Evolutionary conservation across 2,329 filamentous ascomycete species (phyloP).

Genomic region (Alternaria sp.): DNA sequence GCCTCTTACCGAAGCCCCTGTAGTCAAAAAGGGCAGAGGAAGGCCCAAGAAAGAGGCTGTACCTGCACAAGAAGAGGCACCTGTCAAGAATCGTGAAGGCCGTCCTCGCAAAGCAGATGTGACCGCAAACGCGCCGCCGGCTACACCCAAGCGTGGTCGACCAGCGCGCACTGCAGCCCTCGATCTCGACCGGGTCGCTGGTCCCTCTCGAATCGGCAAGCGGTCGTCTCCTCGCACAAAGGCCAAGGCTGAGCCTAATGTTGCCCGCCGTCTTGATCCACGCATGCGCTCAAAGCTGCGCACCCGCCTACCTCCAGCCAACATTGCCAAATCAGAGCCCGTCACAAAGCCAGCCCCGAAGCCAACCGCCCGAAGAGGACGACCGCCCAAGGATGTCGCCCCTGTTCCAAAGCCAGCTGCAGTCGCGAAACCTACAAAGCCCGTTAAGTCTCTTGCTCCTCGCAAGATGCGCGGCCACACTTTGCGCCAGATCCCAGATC

Average conservation of each 20-base stretch:
- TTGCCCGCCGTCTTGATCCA: slow-evolving; percentile 26
- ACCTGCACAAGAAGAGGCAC: not conserved
- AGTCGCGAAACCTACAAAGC: slow-evolving; percentile 15
- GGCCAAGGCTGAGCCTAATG: slow-evolving; percentile 8
- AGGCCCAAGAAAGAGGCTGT: slow-evolving; percentile 13
- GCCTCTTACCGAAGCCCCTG: slow-evolving; percentile 2
- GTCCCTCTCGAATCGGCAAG: slow-evolving; percentile 35
- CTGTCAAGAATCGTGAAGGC: slow-evolving; percentile 22
- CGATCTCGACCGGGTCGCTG: slow-evolving; percentile 26
- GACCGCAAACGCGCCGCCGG: slow-evolving; percentile 5
- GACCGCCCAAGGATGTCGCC: slow-evolving; percentile 26
- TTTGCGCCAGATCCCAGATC: slow-evolving; percentile 38
- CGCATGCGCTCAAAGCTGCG: slow-evolving; percentile 32
- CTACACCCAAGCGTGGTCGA: slow-evolving; percentile 25
- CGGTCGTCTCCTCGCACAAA: slow-evolving; percentile 20
- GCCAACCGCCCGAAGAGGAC: slow-evolving; percentile 20
- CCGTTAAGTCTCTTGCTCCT: slow-evolving; percentile 17
- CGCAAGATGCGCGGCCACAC: slow-evolving; percentile 41
- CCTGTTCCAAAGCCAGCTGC: slow-evolving; percentile 20
- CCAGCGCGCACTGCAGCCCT: slow-evolving; percentile 18
- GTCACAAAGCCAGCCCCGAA: slow-evolving; percentile 11
- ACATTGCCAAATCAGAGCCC: slow-evolving; percentile 7
- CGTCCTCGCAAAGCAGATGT: slow-evolving; percentile 14
- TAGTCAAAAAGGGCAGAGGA: slow-evolving; percentile 20
- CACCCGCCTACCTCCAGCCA: slow-evolving; percentile 24